Conservation (phyloP, 2,329 filamentous ascomycete species). For the Chrysoporthe austroafricana region DNA sequence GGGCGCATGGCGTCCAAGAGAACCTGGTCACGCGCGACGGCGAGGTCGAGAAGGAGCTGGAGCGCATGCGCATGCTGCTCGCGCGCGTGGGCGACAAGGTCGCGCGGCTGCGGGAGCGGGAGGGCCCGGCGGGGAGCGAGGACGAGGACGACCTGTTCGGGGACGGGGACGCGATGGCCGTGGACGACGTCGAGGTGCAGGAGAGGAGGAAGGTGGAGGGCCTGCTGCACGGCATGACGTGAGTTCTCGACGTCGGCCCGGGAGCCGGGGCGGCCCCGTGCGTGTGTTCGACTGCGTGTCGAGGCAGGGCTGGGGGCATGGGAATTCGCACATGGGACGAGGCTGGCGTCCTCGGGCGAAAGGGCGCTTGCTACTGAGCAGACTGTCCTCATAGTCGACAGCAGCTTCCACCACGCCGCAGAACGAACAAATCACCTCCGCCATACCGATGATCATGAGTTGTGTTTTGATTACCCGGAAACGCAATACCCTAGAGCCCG, state of each 20-base stretch:
- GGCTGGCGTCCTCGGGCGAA: too few species aligned
- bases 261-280: background rate
- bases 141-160: constrained; percentile 24
- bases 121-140: constrained; percentile 1
- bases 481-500: background rate
- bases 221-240: constrained; percentile 41
- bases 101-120: constrained; percentile 40
- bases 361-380: too few species aligned
- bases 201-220: constrained; percentile 48
- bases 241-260: background rate
- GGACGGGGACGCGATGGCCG: constrained; percentile 32
- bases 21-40: constrained; percentile 70
- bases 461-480: background rate
- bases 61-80: constrained; percentile 67
- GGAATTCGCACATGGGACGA: too few species aligned
- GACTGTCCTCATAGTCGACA: too few species aligned
- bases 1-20: constrained; percentile 56
- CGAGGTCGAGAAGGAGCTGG: constrained; percentile 67
- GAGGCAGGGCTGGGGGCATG: background rate
- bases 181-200: constrained; percentile 43
- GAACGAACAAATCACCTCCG: background rate
- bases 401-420: background rate
- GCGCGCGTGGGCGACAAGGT: constrained; percentile 62
- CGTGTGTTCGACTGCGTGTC: background rate
- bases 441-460: background rate